phyloP scores from a whole-genome alignment of 768 basidiomycete species.

The Xanthoconium purpureum region DNA sequence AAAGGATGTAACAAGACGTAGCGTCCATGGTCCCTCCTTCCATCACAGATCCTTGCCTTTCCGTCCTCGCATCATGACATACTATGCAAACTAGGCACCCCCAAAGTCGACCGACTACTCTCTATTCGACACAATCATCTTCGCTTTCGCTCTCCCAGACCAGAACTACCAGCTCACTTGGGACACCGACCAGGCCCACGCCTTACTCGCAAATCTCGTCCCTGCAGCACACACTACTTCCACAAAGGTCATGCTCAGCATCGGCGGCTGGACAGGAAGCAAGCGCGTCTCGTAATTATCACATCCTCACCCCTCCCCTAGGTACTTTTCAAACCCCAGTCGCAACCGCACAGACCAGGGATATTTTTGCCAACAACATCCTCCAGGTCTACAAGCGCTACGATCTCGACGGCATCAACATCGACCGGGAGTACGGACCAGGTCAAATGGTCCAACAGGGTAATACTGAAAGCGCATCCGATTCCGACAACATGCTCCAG shows the following conservation, averaged over 20 bases:
- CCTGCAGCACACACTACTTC: slow-evolving; percentile 54
- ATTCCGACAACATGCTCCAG: slow-evolving; percentile 70
- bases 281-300: slow-evolving; percentile 41
- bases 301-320: slow-evolving; percentile 27
- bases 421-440: slow-evolving; percentile 98
- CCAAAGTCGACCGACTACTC: slow-evolving; percentile 70
- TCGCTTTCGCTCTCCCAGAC: slow-evolving; percentile 82
- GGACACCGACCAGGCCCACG: slow-evolving; percentile 56
- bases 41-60: slow-evolving; percentile 2
- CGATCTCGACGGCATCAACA: slow-evolving; percentile 84
- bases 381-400: slow-evolving; percentile 49
- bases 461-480: slow-evolving; percentile 55
- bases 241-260: slow-evolving; percentile 73
- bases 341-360: slow-evolving; percentile 45
- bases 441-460: slow-evolving; percentile 55
- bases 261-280: slow-evolving; percentile 94
- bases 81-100: slow-evolving; percentile 82
- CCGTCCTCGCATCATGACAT: slow-evolving; percentile 62
- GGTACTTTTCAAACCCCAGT: slow-evolving; percentile 80
- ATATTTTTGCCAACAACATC: slow-evolving; percentile 63
- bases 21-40: too few relatives aligned
- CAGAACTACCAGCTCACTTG: slow-evolving; percentile 52
- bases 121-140: slow-evolving; percentile 80
- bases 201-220: slow-evolving; percentile 61
- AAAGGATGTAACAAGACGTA: too few relatives aligned